phyloP scores from a whole-genome alignment of 495 filamentous ascomycete genomes.

The Rostrohypoxylon terebratum region DNA sequence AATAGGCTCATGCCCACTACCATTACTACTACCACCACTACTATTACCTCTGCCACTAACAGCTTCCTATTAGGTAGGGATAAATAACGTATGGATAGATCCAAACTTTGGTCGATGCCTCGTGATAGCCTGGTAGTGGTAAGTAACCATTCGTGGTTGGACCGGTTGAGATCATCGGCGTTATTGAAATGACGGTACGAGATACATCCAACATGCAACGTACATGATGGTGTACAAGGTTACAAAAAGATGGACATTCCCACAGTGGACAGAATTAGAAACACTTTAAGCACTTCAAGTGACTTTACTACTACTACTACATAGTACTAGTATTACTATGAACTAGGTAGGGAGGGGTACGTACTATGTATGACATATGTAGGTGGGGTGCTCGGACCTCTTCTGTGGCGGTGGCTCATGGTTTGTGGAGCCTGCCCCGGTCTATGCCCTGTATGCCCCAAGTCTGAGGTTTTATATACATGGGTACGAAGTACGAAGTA shows the following conservation, averaged over 20 bases:
- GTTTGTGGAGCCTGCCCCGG: neutral
- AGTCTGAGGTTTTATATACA: neutral
- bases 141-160: slow-evolving; percentile 5
- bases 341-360: too few relatives aligned
- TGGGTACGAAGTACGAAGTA: slow-evolving; percentile 5
- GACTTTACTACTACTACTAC: too few relatives aligned
- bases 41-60: neutral
- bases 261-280: slow-evolving; percentile 22
- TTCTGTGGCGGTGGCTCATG: slow-evolving; percentile 44
- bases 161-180: slow-evolving; percentile 20
- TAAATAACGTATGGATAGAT: slow-evolving; percentile 4
- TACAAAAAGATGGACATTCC: neutral
- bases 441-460: neutral
- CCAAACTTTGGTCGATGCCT: slow-evolving; percentile 11
- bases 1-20: neutral
- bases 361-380: too few relatives aligned
- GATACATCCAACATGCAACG: too few relatives aligned
- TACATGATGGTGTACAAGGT: neutral
- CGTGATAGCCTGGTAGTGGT: slow-evolving; percentile 18
- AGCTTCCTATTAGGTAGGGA: slow-evolving; percentile 2
- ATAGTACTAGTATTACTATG: too few relatives aligned
- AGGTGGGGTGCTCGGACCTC: slow-evolving; percentile 27
- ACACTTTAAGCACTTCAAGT: neutral
- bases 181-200: slow-evolving; percentile 16
- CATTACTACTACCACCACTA: neutral